Evolutionary conservation across 345 rosid genomes (phyloP), one percentile per base, ranked within the genome.

Genomic region (Syzygium aromaticum): DNA sequence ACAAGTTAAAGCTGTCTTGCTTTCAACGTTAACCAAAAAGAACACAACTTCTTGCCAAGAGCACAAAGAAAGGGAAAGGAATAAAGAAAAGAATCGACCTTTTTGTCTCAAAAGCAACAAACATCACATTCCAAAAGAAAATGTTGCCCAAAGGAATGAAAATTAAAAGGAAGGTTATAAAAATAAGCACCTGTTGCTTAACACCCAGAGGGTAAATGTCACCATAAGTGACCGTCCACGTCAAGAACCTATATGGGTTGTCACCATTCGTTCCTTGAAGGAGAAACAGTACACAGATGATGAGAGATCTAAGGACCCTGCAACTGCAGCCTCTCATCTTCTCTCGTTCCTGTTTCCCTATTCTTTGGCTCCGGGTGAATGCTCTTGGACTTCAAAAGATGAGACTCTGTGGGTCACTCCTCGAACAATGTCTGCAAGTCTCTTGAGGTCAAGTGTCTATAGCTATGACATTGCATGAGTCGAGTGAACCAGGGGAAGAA

Each of bases 191-290:
- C 96, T 91, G 94, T 88, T 96, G 99, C 93, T 93, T 96, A 87
- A 95, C 96, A 10, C 99, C 99, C 53, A 97, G 98, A 53, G 99
- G 99, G 64, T 95, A 97, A 88, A 97, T 94, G 87, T 96, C 92
- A 25, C 99, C 99, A 67, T 97, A 94, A 46, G 99, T 95, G 87
- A 97, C 91, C 88, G 95, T 96, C 99, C 99, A 96, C 9, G 95
- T 95, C 89, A 91, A 89, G 92, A 91, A 95, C 86, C 98, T 92
- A 43, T 96, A 95, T 82, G 99, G 99, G 88, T 93, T 91, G 5
- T 97, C 99, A 16, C 95, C 96, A 90, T 89, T 84, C n/a, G 93
- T 93, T 59, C 92, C 92, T 89, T 89, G 89, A 80, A 90, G 92
- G 57, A 93, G 88, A 86, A 93, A 53, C 87, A 93, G 87, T 57